Base-by-base conservation (phyloP, 192 early-diverging fungal genomes). In the Obelidium mucronatum region DNA sequence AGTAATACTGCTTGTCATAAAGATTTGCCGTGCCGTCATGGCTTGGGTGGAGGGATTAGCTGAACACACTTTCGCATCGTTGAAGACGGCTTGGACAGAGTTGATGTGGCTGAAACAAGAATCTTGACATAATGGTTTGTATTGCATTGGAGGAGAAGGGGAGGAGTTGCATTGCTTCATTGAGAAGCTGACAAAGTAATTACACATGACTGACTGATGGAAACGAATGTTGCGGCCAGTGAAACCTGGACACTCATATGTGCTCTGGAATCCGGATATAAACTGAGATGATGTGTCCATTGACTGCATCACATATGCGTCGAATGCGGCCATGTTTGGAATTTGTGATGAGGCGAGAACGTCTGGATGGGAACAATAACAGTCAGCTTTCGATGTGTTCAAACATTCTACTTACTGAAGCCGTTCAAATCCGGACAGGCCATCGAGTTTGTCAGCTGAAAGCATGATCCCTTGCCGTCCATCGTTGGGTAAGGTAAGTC, bases 181-280 rank as follows among this genome's bases (percentile, higher is more conserved):
- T 2, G 75, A 64, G 52, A 66, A 77, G 22, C 28, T n/a, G 55
- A 67, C 67, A 44, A 77, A 61, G 61, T 61, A 81, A 58, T 64
- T 48, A 65, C 83, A 84, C 26, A 79, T 28, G 24, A 79, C 19
- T 6, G 78, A 79, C 35, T 66, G 42, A 28, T 78, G 70, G 56
- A 69, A 84, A 4, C 83, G 73, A 34, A 73, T 34, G 33, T 67
- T 65, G 26, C n/a, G 64, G 34, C 83, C 83, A 33, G 28, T 52
- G 73, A 61, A 84, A 17, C 48, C 58, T 19, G 83, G 79, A 63
- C 83, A 84, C 0, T 55, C 69, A 54, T 67, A 78, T 2, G 54
- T 37, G 22, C 8, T 24, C 24, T 66, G 65, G 73, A 83, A 80
- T 3, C 31, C 30, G 44, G 53, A 22, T 30, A 66, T 59, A 58